Base-by-base conservation (phyloP, 2,329 filamentous ascomycete genomes). In the Rhynchosporium secalis region DNA sequence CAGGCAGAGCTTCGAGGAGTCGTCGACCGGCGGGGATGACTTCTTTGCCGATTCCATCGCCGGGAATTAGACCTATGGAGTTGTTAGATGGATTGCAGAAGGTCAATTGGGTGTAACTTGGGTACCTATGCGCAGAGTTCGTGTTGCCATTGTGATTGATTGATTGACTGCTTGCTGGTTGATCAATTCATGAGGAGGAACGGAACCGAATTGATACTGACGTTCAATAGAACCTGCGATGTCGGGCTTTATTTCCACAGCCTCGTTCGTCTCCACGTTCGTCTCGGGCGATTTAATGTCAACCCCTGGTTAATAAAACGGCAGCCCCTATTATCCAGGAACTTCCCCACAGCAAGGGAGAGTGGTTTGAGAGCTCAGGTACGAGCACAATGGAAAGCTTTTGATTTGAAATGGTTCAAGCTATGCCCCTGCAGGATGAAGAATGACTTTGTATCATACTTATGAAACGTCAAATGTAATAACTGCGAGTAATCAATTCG, bases 21-120 rank as follows among this genome's bases (percentile, higher is more conserved):
- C 90, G 89, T 72, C 92, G 91, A 57, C 94, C 95, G 60, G 95
- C 90, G 69, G 95, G 95, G 78, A 99, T 98, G 76, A 99, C 95
- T 80, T 99, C 95, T 76, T 91, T 91, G 79, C 95, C 95, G 79
- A 99, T 99, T 78, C 95, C 95, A 80, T 99, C 95, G 75, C 95
- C 95, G 72, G 95, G 91, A 76, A 99, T 98, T 72, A 98, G 90
- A 76, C 93, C 93, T 96, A 69, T 43, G 62, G 20, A 28, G 48
- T 3, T 58, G 55, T 64, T 61, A 63, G 48, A 29, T 40, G 15
- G 9, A 13, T 8, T 13, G n/a, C 7, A 15, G 36, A 36, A 45
- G 31, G 46, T 56, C 61, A 63, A 61, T 62, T 66, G 56, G 55
- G 49, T 20, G 20, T 2, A 15, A 36, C 75, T 36, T 20, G 33